Evolutionary conservation across 208 protist species (phyloP), one percentile per base, ranked within the genome.

Genomic region (Porcisia hertigi): DNA sequence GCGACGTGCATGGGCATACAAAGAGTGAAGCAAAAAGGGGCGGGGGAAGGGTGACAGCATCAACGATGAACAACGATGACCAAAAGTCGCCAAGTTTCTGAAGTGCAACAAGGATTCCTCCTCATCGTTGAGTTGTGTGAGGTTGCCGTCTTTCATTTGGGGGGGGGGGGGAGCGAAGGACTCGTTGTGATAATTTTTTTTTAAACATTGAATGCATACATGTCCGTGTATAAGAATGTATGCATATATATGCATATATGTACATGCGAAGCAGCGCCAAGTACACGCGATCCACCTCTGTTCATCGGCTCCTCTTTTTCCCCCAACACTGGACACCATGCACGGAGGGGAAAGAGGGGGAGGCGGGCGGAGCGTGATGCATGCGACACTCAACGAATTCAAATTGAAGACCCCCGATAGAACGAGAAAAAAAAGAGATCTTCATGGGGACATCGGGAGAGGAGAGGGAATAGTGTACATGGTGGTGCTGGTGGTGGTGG

Each of bases 241-340:
- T 65, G 47, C 69, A 54, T 67, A 49, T 63, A 53, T 78, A 49
- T 73, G 57, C 1, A 39, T 55, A 39, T 71, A 52, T 52, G 47
- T 52, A 52, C 47, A 52, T 52, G 47, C 47, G 47, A 52, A 12
- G 47, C 47, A 52, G 8, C 47, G 11, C 11, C 11, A 52, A 52
- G 47, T 52, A 52, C 47, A 52, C 0, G 47, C 11, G 47, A 5
- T 52, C 11, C 47, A 52, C 47, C 47, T 52, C 47, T 52, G 8
- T 52, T 52, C 47, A 12, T 30, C 0, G 30, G 30, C 30, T 30
- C 30, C 47, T 5, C 47, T 12, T 52, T 52, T 12, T 52, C 11
- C 47, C 47, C 5, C 11, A 52, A 52, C 47, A 52, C 47, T 52
- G 0, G 47, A 52, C 47, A 12, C 47, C 5, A 52, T 52, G 11